Conservation (phyloP, 2,329 filamentous ascomycete genomes). For the Thielaviopsis populi region DNA sequence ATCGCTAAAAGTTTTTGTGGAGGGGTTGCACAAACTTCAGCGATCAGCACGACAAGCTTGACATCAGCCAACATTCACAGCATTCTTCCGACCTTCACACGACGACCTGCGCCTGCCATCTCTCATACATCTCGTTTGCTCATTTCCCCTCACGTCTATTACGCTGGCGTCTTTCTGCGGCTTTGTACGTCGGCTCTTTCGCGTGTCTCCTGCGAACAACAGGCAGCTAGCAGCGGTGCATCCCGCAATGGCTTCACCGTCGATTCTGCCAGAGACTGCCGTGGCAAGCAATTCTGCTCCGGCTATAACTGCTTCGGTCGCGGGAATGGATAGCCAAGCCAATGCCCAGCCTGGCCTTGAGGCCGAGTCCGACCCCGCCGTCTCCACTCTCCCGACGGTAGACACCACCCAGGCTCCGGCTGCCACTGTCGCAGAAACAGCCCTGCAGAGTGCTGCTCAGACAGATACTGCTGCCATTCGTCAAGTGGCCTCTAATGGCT, state of each 20-base stretch:
- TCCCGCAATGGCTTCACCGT: background rate
- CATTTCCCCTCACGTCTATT: background rate
- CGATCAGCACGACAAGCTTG: background rate
- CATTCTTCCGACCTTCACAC: background rate
- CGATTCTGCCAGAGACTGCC: background rate
- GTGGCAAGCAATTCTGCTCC: background rate
- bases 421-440: background rate
- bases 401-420: background rate
- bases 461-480: background rate
- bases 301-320: background rate
- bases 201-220: background rate
- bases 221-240: background rate
- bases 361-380: background rate
- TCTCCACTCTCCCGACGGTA: background rate
- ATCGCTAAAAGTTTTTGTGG: constrained; percentile 22
- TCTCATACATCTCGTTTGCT: background rate
- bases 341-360: background rate
- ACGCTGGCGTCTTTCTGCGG: background rate
- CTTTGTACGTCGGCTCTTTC: background rate
- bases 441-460: background rate
- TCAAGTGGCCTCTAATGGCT: constrained; percentile 2
- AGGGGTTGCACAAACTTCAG: constrained; percentile 6
- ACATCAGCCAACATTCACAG: background rate
- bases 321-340: background rate
- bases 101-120: background rate